Evolutionary conservation across 148 eudicot genomes (phyloP), one percentile per base, ranked within the genome.

Genomic region (Nyssa sinensis): DNA sequence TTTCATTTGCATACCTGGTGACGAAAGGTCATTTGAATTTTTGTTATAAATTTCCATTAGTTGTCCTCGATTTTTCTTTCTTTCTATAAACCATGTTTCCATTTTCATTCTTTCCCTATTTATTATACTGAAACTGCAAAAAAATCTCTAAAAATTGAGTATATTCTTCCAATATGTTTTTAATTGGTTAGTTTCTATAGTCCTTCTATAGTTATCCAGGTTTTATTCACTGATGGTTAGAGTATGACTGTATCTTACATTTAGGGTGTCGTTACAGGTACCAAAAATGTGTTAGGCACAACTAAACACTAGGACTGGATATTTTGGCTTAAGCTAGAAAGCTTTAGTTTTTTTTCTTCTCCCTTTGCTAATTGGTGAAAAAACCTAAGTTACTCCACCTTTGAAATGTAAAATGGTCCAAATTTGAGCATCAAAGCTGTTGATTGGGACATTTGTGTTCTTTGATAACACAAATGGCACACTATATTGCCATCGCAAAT

Each of bases 11-110:
- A 19, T 24, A 53, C 70, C 16, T 27, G 64, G 23, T 47, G 63
- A 53, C 77, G 65, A 53, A 65, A 23, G 53, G 62, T 67, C 28
- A 24, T 34, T 75, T 75, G 55, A 28, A 53, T 35, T 67, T 37
- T 59, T 58, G 71, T 41, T 28, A 39, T 34, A 75, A 66, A 37
- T 5, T 75, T 75, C 23, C 63, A 33, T 34, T 14, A 49, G 55
- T 58, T 58, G 64, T 35, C 51, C 51, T 71, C 14, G 64, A 10
- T 70, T 70, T 49, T 32, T 32, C 31, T 65, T 64, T 65, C 35
- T 66, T 30, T 31, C 10, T n/a, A 31, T 64, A 31, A 35, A 62
- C n/a, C 47, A 31, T 31, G 28, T 41, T 21, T 63, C 33, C 28
- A 29, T 62, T 73, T 63, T 3, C 55, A 51, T 31, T 53, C 27